Conservation (phyloP, 139 green algal genomes). For the Tetradesmus lagerheimii region DNA sequence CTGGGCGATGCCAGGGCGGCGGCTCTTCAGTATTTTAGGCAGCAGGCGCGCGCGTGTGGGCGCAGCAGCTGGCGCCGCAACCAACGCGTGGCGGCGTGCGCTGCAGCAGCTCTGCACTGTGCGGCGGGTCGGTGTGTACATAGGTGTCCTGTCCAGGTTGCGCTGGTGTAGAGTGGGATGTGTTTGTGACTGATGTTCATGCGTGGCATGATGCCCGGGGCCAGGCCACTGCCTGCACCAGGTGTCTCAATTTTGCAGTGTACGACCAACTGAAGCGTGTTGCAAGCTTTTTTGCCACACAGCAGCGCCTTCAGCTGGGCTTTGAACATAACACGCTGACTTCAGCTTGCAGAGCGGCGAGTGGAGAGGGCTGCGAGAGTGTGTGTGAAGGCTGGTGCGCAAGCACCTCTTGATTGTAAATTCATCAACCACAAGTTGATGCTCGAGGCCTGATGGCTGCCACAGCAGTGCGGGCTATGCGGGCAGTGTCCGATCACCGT, state of each 20-base stretch:
- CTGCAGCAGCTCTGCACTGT: neutral
- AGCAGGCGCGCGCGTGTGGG: neutral
- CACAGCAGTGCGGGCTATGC: neutral
- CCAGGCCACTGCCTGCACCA: neutral
- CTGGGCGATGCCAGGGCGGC: neutral
- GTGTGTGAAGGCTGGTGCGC: neutral
- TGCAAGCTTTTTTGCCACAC: neutral
- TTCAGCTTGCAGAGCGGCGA: neutral
- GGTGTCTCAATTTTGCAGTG: neutral
- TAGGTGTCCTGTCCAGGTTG: neutral
- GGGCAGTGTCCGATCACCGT: neutral
- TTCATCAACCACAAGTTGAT: neutral
- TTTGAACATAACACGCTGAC: neutral
- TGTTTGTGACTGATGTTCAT: neutral
- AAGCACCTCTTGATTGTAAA: neutral
- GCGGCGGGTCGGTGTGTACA: neutral
- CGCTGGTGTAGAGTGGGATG: neutral
- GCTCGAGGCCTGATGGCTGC: neutral
- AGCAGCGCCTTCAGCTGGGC: neutral
- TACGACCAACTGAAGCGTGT: neutral
- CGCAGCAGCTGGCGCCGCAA: neutral
- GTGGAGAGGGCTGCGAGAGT: neutral
- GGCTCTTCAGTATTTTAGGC: neutral
- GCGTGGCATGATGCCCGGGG: neutral
- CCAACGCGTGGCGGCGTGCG: neutral